phyloP scores from a whole-genome alignment of 2,329 filamentous ascomycete genomes.

The Fulvia fulva region DNA sequence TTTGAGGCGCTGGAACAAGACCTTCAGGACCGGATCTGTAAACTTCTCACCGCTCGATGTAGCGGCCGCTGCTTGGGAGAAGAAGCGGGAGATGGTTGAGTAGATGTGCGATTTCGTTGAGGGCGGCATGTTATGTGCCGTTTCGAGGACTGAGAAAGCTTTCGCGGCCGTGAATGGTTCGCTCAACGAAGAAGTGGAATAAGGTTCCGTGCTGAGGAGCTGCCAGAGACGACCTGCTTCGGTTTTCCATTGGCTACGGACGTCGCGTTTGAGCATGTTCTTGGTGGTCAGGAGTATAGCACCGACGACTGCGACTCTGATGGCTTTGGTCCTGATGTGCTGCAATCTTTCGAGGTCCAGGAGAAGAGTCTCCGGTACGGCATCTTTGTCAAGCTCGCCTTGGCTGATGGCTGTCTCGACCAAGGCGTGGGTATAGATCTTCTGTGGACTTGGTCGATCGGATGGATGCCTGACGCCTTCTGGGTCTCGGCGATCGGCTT shows the following conservation, averaged over 20 bases:
- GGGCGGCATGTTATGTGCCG: slow-evolving; percentile 48
- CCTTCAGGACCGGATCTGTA: slow-evolving; percentile 60
- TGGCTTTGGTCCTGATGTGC: slow-evolving; percentile 53
- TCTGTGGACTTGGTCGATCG: slow-evolving; percentile 62
- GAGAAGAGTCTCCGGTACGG: slow-evolving; percentile 68
- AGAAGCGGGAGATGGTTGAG: slow-evolving; percentile 45
- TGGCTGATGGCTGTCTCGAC: slow-evolving; percentile 71
- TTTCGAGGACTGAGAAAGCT: slow-evolving; percentile 48
- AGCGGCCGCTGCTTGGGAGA: slow-evolving; percentile 47
- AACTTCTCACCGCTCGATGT: slow-evolving; percentile 33
- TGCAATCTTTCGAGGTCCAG: slow-evolving; percentile 64
- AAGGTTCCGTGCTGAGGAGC: slow-evolving; percentile 59
- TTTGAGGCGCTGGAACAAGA: slow-evolving; percentile 64
- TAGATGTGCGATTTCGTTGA: slow-evolving; percentile 43
- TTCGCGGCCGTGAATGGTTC: slow-evolving; percentile 35
- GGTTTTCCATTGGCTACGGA: slow-evolving; percentile 70
- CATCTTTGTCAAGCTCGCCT: slow-evolving; percentile 47
- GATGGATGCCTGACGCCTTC: slow-evolving; percentile 61
- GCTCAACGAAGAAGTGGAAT: slow-evolving; percentile 44
- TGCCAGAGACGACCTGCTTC: slow-evolving; percentile 68
- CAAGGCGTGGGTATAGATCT: slow-evolving; percentile 71
- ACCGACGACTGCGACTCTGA: slow-evolving; percentile 67
- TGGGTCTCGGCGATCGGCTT: slow-evolving; percentile 65
- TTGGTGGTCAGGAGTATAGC: slow-evolving; percentile 76
- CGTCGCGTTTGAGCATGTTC: slow-evolving; percentile 76